Evolutionary conservation across 2,329 filamentous ascomycete species (phyloP), one percentile per base, ranked within the genome.

Genomic region (Zalaria sp.): DNA sequence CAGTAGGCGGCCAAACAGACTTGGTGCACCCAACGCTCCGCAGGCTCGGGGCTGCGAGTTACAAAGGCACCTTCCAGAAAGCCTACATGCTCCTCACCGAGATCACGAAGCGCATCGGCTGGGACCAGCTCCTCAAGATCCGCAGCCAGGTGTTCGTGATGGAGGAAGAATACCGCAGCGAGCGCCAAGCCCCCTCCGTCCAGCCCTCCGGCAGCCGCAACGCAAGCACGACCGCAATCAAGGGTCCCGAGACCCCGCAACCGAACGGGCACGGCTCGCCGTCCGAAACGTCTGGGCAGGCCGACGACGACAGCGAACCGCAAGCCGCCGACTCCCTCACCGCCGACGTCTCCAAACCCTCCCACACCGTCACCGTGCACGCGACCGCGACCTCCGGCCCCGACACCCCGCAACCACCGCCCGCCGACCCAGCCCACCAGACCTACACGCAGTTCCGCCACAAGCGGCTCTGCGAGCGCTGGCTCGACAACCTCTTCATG

Each of bases 401-500:
- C 29, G 42, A 43, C 8, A 43, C 37, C n/a, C 51, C 53, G 11
- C 53, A 56, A 38, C 51, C 50, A 3, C 50, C 52, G 5, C 35
- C 41, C 3, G 43, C 66, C 10, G 72, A 79, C 44, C 71, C 75
- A 27, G 73, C 76, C 4, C 79, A 86, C 49, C 75, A 81, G 43
- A 73, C 83, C 50, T 83, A 93, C 51, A 88, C 87, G 5, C 84
- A 89, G 52, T 86, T 98, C 57, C 91, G 93, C 59, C 94, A 95
- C 63, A 98, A 98, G 67, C 81, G 91, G 1, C 75, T 98, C 1
- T 98, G 91, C 56, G 91, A 98, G 63, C 79, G 91, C 51, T 98
- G 91, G 91, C 74, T 98, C 2, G 91, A 98, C 63, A 96, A 93
- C 54, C 73, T 98, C 25, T 98, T 98, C 67, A 98, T 98, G 91